Conservation (phyloP, 179 eudicot genomes). For the Silene vulgaris region DNA sequence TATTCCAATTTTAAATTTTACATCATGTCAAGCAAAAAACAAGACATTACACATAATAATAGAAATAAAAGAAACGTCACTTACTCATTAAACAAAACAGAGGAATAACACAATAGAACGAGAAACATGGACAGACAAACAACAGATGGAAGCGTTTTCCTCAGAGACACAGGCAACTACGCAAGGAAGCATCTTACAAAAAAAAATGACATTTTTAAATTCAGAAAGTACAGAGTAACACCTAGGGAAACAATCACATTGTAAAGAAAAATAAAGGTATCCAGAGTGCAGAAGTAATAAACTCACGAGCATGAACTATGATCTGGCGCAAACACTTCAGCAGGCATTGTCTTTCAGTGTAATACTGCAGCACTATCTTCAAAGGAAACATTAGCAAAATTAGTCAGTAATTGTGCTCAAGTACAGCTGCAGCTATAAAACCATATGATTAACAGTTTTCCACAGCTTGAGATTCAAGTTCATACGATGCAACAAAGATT, state of each 20-base stretch:
- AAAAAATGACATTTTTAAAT: not conserved
- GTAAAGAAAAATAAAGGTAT: not conserved
- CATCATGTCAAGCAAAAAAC: not conserved
- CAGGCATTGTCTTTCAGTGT: constrained; percentile 88
- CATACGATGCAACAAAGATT: not conserved
- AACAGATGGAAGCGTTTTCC: not conserved
- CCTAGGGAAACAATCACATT: not conserved
- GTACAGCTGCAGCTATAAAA: not conserved
- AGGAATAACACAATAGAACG: not conserved
- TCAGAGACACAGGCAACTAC: not conserved
- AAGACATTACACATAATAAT: constrained; percentile 1
- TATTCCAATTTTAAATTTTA: not conserved
- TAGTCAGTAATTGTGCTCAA: constrained; percentile 19
- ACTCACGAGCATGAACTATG: constrained; percentile 72
- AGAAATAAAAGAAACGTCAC: not conserved
- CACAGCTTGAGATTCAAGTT: not conserved
- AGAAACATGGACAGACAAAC: not conserved
- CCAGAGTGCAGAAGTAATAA: constrained; percentile 1
- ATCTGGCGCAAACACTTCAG: constrained; percentile 86
- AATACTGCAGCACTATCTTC: constrained; percentile 88
- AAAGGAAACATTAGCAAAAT: constrained; percentile 24
- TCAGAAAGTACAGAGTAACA: not conserved
- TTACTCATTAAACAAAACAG: not conserved
- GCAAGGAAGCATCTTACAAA: not conserved
- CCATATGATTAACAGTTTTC: not conserved